Base-by-base conservation (phyloP, 2,329 filamentous ascomycete species). In the Xylariaceae sp. region DNA sequence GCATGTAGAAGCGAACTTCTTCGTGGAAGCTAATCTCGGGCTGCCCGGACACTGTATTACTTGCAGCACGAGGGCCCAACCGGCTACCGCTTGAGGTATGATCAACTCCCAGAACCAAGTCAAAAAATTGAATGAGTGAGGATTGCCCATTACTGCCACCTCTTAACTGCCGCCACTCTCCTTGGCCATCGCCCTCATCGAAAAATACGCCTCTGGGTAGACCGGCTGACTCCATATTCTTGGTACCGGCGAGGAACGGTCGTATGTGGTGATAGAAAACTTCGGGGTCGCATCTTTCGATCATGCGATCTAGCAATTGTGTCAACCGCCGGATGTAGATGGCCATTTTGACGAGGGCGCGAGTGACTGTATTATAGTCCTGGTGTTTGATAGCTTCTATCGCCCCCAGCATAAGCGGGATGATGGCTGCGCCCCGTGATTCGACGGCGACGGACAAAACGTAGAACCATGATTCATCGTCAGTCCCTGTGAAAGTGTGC, bases 381-480 rank as follows among this genome's bases (percentile, higher is more conserved):
- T 81, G 75, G 3, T 73, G 68, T 48, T 82, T 78, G 39, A 86
- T 85, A 4, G 88, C 86, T 13, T 83, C 73, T 11, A 97, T 86
- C 2, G 92, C 92, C 28, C 80, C 73, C 19, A 95, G 75, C 85
- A 96, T 91, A 50, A 86, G 70, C 0, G 89, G 87, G 52, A 97
- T 85, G 33, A 90, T 82, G 0, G 80, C 76, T 1, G 54, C 47
- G 0, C 86, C 91, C 43, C 85, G 81, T 33, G 90, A 88, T 72
- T 97, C 93, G 67, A 97, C 95, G 16, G 92, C 91, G 1, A 94
- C 88, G 1, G 90, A 96, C 55, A 97, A 80, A 36, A 94, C 77
- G 61, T 92, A 92, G 72, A 97, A 97, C 93, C 93, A 97, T 62
- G 91, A 90, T 71, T 97, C 93, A 60, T 95, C 91, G 46, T 87